Base-by-base conservation (phyloP, 371 early-diverging fungal species). In the Apophysomyces ossiformis region DNA sequence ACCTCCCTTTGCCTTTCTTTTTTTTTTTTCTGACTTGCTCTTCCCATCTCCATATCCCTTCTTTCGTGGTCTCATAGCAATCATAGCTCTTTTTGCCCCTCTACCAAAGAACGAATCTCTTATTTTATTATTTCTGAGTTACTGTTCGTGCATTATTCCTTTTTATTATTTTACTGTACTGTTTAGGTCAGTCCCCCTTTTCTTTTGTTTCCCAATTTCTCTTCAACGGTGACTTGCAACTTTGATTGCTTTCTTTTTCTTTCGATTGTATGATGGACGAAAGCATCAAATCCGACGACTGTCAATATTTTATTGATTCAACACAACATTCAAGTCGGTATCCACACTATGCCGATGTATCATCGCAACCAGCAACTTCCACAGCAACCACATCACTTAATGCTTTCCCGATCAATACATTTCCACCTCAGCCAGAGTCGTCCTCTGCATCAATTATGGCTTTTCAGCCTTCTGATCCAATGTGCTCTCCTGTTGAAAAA, bases 241-340 rank as follows among this genome's bases (percentile, higher is more conserved):
- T 58, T 38, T 58, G 37, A 11, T 58, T 58, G 35, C 58, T 58
- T 58, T 58, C 35, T 36, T n/a, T 58, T 38, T 58, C 58, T 58
- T 32, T 16, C 36, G 58, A 16, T 58, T n/a, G 58, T 26, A 26
- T 26, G 32, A 26, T 26, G 32, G 35, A 58, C 38, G 18, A 11
- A 36, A 58, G 37, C 26, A 37, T 58, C 45, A 62, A 16, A 50
- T 47, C 15, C 16, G 47, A 15, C 50, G 37, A 16, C 63, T 37
- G 50, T 38, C 46, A 35, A 46, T 47, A 44, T 21, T 36, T 32
- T 26, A 62, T 45, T 45, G 46, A 45, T 45, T 37, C 37, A 62
- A 36, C 46, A 50, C 16, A 37, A 62, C 1, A 36, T 47, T 16
- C 37, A 62, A 54, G 39, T 47, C 13, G n/a, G 50, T n/a, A 62